These are phyloP conservation scores for Saturnispora kantuleensis DNA, from an alignment of 805 yeast species.

Conservation along the genomic window DNA sequence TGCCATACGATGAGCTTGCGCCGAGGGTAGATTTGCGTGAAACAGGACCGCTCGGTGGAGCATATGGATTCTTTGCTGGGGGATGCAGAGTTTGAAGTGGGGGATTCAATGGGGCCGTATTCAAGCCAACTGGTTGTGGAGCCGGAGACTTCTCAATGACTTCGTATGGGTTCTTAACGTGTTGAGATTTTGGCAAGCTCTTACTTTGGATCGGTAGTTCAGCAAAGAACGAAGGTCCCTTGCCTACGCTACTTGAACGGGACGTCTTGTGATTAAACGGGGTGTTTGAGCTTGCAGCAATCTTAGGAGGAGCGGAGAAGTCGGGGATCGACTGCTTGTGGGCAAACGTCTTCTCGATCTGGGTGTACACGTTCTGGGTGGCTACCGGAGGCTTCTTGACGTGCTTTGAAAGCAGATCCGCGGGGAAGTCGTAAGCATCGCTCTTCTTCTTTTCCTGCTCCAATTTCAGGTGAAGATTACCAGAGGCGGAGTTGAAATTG, in stretches of 20 bases:
- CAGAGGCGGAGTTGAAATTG: constrained; percentile 1
- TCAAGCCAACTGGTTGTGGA: not conserved
- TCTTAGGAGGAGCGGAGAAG: not conserved
- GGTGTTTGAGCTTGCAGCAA: not conserved
- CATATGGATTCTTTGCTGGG: constrained; percentile 8
- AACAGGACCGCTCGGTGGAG: constrained; percentile 7
- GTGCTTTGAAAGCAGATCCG: constrained; percentile 36
- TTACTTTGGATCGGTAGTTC: constrained; percentile 37
- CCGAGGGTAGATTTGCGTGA: too few relatives aligned
- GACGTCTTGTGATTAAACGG: not conserved
- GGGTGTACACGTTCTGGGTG: constrained; percentile 22
- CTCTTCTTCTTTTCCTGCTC: constrained; percentile 42
- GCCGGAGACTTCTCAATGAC: constrained; percentile 8
- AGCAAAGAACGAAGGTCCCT: constrained; percentile 38
- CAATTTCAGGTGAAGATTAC: constrained; percentile 11
- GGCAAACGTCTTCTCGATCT: constrained; percentile 15
- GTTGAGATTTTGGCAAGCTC: constrained; percentile 9
- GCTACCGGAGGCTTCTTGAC: constrained; percentile 30
- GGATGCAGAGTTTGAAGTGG: not conserved
- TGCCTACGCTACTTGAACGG: not conserved
- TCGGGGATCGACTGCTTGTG: constrained; percentile 7
- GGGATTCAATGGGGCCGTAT: not conserved
- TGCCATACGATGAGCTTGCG: not conserved
- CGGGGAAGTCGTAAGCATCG: constrained; percentile 74
- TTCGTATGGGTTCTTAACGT: constrained; percentile 21